Percentiles rank a stretch among this genome's conserved stretches.
Conservation (phyloP, 306 rosid genomes). For the Morella rubra region DNA sequence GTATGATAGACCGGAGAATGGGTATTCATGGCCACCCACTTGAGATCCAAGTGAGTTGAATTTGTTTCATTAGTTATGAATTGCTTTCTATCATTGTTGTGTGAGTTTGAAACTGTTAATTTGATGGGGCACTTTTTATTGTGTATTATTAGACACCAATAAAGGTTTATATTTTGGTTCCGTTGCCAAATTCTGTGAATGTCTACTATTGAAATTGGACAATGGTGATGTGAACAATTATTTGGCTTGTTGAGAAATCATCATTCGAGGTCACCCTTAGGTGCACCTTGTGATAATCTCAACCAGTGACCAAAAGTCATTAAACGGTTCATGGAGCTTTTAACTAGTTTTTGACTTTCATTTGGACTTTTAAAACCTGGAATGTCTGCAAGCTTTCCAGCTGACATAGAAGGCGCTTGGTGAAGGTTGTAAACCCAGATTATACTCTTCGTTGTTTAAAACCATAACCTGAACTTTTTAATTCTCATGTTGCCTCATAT, state of each 20-base stretch:
- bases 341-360: neutral
- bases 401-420: neutral
- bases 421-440: neutral
- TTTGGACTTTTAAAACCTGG: neutral
- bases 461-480: constrained; percentile 1
- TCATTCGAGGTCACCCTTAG: neutral
- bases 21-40: constrained; percentile 99
- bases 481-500: neutral
- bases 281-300: neutral
- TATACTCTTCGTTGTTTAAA: neutral
- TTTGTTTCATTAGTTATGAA: neutral
- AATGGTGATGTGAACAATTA: constrained; percentile 5
- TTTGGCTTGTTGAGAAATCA: neutral
- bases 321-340: neutral
- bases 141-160: neutral
- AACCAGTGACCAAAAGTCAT: neutral
- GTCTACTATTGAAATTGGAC: neutral
- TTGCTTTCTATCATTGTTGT: neutral
- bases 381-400: neutral
- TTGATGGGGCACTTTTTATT: neutral
- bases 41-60: constrained; percentile 83
- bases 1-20: constrained; percentile 99
- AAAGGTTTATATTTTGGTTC: neutral
- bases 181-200: neutral
- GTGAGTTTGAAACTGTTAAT: neutral